Conservation (phyloP, 768 basidiomycete species). For the Saitozyma podzolica region DNA sequence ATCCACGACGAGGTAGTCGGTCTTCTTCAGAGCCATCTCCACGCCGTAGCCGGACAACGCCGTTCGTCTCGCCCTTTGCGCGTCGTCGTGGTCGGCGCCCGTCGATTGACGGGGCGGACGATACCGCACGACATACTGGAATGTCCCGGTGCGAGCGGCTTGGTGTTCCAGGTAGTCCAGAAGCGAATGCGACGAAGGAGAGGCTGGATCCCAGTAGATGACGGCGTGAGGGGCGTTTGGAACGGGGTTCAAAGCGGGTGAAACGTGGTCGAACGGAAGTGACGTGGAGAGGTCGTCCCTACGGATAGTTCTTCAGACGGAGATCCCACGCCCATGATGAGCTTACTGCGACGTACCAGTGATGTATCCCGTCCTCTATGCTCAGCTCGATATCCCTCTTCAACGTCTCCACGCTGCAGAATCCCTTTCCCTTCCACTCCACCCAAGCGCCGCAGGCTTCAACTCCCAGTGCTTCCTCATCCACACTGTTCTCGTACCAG, state of each 20-base stretch:
- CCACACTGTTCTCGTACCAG: conserved; percentile 58
- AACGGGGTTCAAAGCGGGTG: conserved; percentile 42
- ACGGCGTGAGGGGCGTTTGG: conserved; percentile 64
- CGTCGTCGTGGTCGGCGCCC: conserved; percentile 13
- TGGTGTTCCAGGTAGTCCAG: conserved; percentile 66
- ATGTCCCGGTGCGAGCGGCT: conserved; percentile 50
- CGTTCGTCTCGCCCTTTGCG: conserved; percentile 8
- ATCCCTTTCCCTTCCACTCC: conserved; percentile 48
- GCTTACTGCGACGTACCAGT: conserved; percentile 14
- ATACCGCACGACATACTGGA: conserved; percentile 77
- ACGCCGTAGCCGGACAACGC: conserved; percentile 85
- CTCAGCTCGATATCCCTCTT: conserved; percentile 44
- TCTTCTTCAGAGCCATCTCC: conserved; percentile 89
- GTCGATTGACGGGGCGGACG: conserved; percentile 55
- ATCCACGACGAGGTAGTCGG: conserved; percentile 91
- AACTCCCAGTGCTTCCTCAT: conserved; percentile 26
- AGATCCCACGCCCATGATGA: not conserved
- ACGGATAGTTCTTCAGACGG: not conserved
- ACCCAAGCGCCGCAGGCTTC: conserved; percentile 47
- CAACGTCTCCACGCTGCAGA: conserved; percentile 40
- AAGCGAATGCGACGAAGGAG: conserved; percentile 67
- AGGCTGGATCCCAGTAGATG: conserved; percentile 70
- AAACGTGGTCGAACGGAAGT: conserved; percentile 70
- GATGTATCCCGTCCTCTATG: conserved; percentile 31
- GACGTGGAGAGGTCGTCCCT: not conserved